These are phyloP conservation scores for Cordyceps pruinosa DNA, from an alignment of 2,329 filamentous ascomycete species.

Conservation along the genomic window DNA sequence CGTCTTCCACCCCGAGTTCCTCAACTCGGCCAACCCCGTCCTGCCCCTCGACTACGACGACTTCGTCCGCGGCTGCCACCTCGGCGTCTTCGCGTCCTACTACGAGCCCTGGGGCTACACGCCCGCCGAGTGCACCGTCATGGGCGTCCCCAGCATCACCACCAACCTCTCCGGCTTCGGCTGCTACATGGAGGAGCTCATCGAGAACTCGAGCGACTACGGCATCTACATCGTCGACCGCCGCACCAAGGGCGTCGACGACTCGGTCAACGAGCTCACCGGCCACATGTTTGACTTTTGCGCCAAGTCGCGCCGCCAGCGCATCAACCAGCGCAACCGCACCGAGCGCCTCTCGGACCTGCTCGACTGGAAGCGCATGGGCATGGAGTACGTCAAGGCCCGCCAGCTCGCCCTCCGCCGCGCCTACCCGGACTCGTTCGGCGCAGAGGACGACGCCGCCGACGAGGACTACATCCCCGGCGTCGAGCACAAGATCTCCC, in stretches of 20 bases:
- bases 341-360: slow-evolving; percentile 93
- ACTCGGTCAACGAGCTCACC: slow-evolving; percentile 92
- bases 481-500: slow-evolving; percentile 89
- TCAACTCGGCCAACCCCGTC: slow-evolving; percentile 92
- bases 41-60: slow-evolving; percentile 96
- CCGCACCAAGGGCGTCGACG: slow-evolving; percentile 89
- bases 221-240: slow-evolving; percentile 99
- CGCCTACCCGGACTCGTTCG: slow-evolving; percentile 85
- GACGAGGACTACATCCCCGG: slow-evolving; percentile 87
- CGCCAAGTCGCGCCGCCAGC: slow-evolving; percentile 86
- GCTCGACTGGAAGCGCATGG: slow-evolving; percentile 98
- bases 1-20: slow-evolving; percentile 95
- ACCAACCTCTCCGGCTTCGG: slow-evolving; percentile 97
- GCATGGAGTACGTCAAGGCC: slow-evolving; percentile 97
- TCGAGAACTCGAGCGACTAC: slow-evolving; percentile 96
- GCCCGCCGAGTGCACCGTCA: slow-evolving; percentile 94
- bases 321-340: slow-evolving; percentile 97
- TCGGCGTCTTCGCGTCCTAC: slow-evolving; percentile 95
- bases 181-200: slow-evolving; percentile 98
- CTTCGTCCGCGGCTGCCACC: slow-evolving; percentile 92
- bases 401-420: slow-evolving; percentile 84
- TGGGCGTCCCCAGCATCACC: slow-evolving; percentile 97
- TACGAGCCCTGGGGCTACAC: slow-evolving; percentile 99
- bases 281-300: slow-evolving; percentile 87
- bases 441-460: slow-evolving; percentile 70